These are phyloP conservation scores for Hymenoscyphus fraxineus DNA, from an alignment of 2,329 filamentous ascomycete genomes.

Conservation along the genomic window DNA sequence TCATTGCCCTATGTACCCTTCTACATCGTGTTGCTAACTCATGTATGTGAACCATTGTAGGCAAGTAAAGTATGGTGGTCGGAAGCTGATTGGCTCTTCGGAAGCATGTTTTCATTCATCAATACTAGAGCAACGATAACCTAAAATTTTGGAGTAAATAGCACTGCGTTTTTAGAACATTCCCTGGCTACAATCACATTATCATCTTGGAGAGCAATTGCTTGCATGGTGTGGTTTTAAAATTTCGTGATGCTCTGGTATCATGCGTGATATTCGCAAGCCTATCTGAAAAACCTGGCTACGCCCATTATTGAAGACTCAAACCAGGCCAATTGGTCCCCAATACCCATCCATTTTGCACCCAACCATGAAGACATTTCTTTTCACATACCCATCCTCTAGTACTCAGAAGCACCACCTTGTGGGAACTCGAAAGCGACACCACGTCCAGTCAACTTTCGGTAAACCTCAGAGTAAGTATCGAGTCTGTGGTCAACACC, in stretches of 20 bases:
- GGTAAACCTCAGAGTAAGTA: slow-evolving; percentile 99
- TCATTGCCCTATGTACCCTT: too few species aligned
- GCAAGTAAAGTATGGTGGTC: too few species aligned
- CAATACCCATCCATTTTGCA: slow-evolving; percentile 29
- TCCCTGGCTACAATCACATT: neutral
- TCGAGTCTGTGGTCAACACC: slow-evolving; percentile 99
- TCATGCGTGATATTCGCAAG: slow-evolving; percentile 27
- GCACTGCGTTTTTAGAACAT: neutral
- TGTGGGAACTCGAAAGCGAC: slow-evolving; percentile 99
- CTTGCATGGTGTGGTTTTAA: slow-evolving; percentile 9
- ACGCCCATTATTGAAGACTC: slow-evolving; percentile 25
- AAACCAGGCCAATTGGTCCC: slow-evolving; percentile 10
- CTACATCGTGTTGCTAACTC: too few species aligned
- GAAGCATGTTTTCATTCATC: too few species aligned
- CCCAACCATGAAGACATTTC: slow-evolving; percentile 19
- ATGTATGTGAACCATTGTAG: too few species aligned
- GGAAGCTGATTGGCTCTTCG: too few species aligned
- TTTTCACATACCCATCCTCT: slow-evolving; percentile 42
- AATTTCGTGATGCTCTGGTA: slow-evolving; percentile 16
- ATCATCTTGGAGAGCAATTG: neutral
- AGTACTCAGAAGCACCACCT: slow-evolving; percentile 74
- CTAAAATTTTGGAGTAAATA: neutral
- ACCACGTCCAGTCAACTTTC: slow-evolving; percentile 90
- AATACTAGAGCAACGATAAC: too few species aligned
- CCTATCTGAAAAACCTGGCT: slow-evolving; percentile 27